phyloP scores from a whole-genome alignment of 371 early-diverging fungal genomes.

The Zychaea mexicana region DNA sequence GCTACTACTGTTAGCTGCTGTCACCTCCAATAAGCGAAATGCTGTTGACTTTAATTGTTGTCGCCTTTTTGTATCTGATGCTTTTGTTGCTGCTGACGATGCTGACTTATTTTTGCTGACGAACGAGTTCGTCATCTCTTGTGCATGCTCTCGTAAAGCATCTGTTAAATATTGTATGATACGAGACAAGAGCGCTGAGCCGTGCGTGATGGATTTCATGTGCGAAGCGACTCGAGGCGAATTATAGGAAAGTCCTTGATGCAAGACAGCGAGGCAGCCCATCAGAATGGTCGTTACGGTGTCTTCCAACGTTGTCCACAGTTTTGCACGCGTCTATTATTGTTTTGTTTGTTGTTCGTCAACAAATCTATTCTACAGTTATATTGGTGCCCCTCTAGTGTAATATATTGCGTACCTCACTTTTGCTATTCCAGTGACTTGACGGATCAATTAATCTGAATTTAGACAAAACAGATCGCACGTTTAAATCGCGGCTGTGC shows the following conservation, averaged over 20 bases:
- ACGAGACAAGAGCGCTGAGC: neutral
- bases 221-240: neutral
- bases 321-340: neutral
- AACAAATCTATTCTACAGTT: neutral
- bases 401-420: neutral
- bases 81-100: neutral
- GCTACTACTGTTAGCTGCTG: neutral
- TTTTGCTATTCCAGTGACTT: neutral
- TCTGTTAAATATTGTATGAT: neutral
- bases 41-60: neutral
- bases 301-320: neutral
- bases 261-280: neutral
- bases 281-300: neutral
- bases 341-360: neutral
- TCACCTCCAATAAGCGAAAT: neutral
- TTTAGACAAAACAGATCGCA: slow-evolving; percentile 3
- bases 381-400: neutral
- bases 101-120: neutral
- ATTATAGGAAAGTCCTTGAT: neutral
- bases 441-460: neutral
- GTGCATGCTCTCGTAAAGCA: neutral
- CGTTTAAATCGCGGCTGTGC: neutral
- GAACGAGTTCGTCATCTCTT: neutral
- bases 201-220: neutral
- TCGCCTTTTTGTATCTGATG: neutral